A percentile compares a stretch with the other conserved stretches of the same genome.
phyloP scores from a whole-genome alignment of 169 alveolate genomes.

The Cryptosporidium felis region DNA sequence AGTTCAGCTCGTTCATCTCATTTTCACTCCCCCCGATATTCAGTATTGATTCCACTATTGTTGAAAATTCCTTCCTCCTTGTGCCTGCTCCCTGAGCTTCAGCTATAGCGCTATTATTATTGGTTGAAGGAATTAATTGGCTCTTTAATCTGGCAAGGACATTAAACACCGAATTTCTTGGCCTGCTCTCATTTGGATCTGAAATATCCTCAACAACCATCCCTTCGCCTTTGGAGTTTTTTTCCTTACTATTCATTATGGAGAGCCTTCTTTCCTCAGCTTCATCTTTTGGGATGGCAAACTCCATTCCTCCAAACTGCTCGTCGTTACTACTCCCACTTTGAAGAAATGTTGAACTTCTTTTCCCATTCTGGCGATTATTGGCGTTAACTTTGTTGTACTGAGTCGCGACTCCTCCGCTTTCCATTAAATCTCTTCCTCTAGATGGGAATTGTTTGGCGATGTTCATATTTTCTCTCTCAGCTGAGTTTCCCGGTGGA shows the following conservation, averaged over 20 bases:
- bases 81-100: background rate
- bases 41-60: slow-evolving; percentile 44
- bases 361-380: background rate
- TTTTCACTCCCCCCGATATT: slow-evolving; percentile 8
- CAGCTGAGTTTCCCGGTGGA: slow-evolving; percentile 45
- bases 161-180: slow-evolving; percentile 41
- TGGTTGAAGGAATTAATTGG: no score
- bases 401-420: background rate
- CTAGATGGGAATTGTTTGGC: slow-evolving; percentile 22
- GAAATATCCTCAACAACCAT: slow-evolving; percentile 4
- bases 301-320: slow-evolving; percentile 33
- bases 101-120: background rate
- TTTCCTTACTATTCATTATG: no score
- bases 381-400: background rate
- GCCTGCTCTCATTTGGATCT: slow-evolving; percentile 16
- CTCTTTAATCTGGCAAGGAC: background rate
- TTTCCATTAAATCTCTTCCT: slow-evolving; percentile 32
- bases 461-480: background rate
- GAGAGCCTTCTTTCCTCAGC: background rate
- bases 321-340: background rate
- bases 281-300: slow-evolving; percentile 9
- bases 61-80: background rate
- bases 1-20: background rate
- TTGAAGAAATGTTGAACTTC: slow-evolving; percentile 40
- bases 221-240: no score